A percentile compares a stretch with the other conserved stretches of the same genome.
Conservation (phyloP, 345 rosid genomes). For the Arabidopsis arenosa region DNA sequence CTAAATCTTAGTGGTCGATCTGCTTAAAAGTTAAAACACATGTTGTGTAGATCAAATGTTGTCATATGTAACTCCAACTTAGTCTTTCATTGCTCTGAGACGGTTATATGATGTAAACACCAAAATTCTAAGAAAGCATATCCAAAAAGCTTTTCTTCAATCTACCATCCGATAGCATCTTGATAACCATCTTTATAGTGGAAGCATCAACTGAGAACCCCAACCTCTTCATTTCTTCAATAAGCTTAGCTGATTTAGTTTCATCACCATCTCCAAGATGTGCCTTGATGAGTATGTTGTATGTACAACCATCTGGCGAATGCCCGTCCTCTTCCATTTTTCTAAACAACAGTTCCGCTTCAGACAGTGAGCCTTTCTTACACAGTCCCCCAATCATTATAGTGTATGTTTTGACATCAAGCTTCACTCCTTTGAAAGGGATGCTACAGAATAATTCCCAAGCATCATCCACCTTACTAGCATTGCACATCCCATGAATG, state of each 20-base stretch:
- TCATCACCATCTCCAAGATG: background rate
- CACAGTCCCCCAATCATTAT: constrained; percentile 37
- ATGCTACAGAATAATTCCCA: constrained; percentile 27
- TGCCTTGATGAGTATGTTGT: constrained; percentile 24
- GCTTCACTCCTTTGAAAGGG: constrained; percentile 27
- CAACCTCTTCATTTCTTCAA: background rate
- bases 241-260: background rate
- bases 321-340: constrained; percentile 32
- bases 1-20: too few relatives aligned
- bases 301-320: constrained; percentile 19
- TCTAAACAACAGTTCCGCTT: constrained; percentile 6
- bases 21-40: too few relatives aligned
- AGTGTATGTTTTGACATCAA: constrained; percentile 7
- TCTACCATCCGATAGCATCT: constrained; percentile 14
- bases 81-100: too few relatives aligned
- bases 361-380: background rate
- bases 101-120: too few relatives aligned
- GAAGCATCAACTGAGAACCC: constrained; percentile 5
- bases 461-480: constrained; percentile 30
- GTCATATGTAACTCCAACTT: too few relatives aligned
- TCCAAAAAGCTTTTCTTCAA: constrained; percentile 4
- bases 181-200: background rate
- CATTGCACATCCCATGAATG: constrained; percentile 48
- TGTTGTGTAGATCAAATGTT: too few relatives aligned
- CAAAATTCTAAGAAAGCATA: constrained; percentile 1